These are phyloP conservation scores for Nakaseomyces glabratus DNA, from an alignment of 1,139 yeast genomes.

Conservation along the genomic window DNA sequence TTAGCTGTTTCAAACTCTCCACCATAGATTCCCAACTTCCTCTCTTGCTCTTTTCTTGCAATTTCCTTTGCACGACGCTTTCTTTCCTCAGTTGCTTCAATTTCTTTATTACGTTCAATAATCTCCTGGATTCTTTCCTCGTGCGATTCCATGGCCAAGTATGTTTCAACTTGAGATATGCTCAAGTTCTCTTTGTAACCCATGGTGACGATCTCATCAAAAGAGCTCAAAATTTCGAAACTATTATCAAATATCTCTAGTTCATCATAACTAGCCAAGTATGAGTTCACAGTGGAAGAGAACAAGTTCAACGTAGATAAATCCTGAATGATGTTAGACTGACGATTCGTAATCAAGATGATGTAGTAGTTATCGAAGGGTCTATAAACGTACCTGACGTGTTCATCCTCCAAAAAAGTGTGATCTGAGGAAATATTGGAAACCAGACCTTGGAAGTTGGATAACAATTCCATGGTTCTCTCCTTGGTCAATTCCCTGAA, in stretches of 20 bases:
- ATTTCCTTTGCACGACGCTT: constrained; percentile 93
- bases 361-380: constrained; percentile 92
- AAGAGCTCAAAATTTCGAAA: constrained; percentile 82
- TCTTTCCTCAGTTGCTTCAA: constrained; percentile 95
- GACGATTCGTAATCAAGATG: constrained; percentile 82
- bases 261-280: constrained; percentile 70
- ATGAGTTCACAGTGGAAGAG: constrained; percentile 68
- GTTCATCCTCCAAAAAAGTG: constrained; percentile 90
- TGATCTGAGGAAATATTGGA: constrained; percentile 70
- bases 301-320: constrained; percentile 85
- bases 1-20: constrained; percentile 9
- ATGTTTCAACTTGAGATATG: constrained; percentile 74
- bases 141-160: constrained; percentile 95
- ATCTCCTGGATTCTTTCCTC: constrained; percentile 98
- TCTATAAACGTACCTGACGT: constrained; percentile 88
- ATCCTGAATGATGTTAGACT: constrained; percentile 89
- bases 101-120: constrained; percentile 91
- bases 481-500: constrained; percentile 80
- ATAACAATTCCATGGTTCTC: constrained; percentile 74
- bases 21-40: constrained; percentile 35
- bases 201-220: constrained; percentile 83
- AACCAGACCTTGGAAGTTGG: constrained; percentile 77
- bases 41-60: constrained; percentile 75
- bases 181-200: constrained; percentile 89
- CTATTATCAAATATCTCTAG: constrained; percentile 76